Evolutionary conservation across 2,329 filamentous ascomycete species (phyloP), one percentile per base, ranked within the genome.

Genomic region (Diaporthe ilicicola): DNA sequence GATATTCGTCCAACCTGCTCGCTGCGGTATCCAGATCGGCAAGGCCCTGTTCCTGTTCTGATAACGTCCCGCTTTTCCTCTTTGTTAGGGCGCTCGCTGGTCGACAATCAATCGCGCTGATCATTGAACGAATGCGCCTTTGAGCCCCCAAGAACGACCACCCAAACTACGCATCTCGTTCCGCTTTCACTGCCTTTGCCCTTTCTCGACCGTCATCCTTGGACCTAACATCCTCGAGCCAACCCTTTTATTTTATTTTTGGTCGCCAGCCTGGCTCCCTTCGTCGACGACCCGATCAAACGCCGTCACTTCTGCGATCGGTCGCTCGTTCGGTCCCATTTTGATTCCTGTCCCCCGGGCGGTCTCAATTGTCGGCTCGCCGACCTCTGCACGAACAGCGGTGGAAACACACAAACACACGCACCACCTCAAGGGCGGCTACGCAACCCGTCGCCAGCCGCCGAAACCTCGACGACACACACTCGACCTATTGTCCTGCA

Each of bases 11-110:
- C 68, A 61, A 59, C 70, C 65, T 72, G 70, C 42, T 39, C 59
- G 70, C 70, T 72, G 61, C 67, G 59, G 70, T 69, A 51, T 64
- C 55, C 59, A 62, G 59, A 66, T 55, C 56, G 59, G 67, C 44
- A 68, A 55, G 24, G 64, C 56, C 71, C 70, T 71, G 71, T 71
- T 68, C 71, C 34, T 61, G 67, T 71, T 71, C 64, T 73, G 71
- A 73, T 71, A 73, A 73, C 71, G 71, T 73, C 71, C 71, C 71
- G 71, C 69, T 73, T 73, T 73, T 73, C 64, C 56, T 73, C 71
- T 73, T 71, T 73, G 71, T 71, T 66, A 70, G 67, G 70, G 68
- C 62, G 62, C 61, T 67, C 71, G 71, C 71, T 71, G 69, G 71
- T 65, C 69, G 71, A 73, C 69, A 61, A 64, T 62, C 59, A 65